Base-by-base conservation (phyloP, 331 rosid species). In the Cucumis variabilis region DNA sequence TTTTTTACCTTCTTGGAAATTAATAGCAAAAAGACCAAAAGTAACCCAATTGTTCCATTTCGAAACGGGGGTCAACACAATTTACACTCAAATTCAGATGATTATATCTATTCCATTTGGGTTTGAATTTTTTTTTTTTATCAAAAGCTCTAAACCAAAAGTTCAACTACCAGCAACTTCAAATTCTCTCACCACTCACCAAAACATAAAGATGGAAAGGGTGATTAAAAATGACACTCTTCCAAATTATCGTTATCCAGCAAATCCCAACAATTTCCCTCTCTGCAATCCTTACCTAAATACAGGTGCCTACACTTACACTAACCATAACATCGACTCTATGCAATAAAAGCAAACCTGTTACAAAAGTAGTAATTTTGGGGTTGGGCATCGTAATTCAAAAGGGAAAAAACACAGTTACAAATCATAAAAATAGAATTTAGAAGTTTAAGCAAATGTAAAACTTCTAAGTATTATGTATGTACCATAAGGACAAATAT, bases 151-250 rank as follows among this genome's bases (percentile, higher is more conserved):
- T 23, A 30, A 48, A 37, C 60, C 28, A 63, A 33, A 62, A 82
- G 73, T 37, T 60, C 53, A 82, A 60, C 46, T 82, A 51, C 72
- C 85, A 58, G 85, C 21, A 60, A 82, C 71, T 11, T 60, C 55
- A 55, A 27, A 80, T 44, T 44, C 13, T 23, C 58, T 21, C 70
- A 81, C 71, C 85, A 62, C 46, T 55, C 70, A 81, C 85, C 85
- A 62, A 28, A 53, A 30, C 44, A 33, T 13, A 50, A n/a, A 77
- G 25, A 24, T 37, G 28, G 20, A 25, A 15, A 76, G 55, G 20
- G 33, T 48, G 21, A 78, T n/a, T 14, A 23, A 50, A n/a, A 51
- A 78, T 51, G 28, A 15, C 60, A 65, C 27, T 23, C 86, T 33
- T 63, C 55, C 70, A 58, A 60, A 82, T 55, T 58, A 30, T 9